Percentiles rank a stretch among this genome's conserved stretches.
Conservation (phyloP, 768 basidiomycete genomes). For the Mrakia frigida region DNA sequence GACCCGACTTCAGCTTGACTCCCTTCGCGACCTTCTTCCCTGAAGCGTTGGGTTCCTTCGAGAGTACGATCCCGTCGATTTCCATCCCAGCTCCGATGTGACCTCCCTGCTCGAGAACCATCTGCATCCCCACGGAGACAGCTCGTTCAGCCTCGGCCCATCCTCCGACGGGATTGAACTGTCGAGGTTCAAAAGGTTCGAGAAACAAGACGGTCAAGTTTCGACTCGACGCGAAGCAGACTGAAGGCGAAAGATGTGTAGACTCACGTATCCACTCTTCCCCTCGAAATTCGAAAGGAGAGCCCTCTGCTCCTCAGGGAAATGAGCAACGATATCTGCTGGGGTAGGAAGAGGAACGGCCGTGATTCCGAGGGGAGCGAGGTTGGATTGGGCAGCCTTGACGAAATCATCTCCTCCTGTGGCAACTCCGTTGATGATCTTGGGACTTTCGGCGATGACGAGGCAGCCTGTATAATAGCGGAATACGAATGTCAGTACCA, state of each 20-base stretch:
- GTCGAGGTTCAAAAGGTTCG: neutral
- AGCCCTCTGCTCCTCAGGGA: neutral
- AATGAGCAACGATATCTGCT: constrained; percentile 26
- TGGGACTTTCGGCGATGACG: neutral
- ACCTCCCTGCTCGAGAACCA: constrained; percentile 59
- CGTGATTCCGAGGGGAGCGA: constrained; percentile 9
- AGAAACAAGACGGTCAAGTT: neutral
- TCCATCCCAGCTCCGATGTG: constrained; percentile 56
- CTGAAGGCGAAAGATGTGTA: neutral
- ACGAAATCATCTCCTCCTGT: constrained; percentile 3
- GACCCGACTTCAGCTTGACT: constrained; percentile 60
- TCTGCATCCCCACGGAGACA: constrained; percentile 53
- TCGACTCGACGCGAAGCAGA: neutral
- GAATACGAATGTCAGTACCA: neutral
- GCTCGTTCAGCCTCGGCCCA: constrained; percentile 79
- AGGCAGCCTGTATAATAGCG: neutral
- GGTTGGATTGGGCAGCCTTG: neutral
- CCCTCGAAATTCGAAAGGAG: constrained; percentile 37
- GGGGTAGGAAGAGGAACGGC: constrained; percentile 19
- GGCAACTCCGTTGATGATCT: constrained; percentile 7
- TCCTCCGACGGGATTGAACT: constrained; percentile 66
- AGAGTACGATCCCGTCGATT: constrained; percentile 51
- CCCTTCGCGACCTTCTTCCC: constrained; percentile 47
- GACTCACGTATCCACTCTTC: constrained; percentile 51
- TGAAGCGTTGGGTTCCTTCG: neutral